Conservation (phyloP, 1,284 basidiomycete species). For the Cryptococcus amylolentus region DNA sequence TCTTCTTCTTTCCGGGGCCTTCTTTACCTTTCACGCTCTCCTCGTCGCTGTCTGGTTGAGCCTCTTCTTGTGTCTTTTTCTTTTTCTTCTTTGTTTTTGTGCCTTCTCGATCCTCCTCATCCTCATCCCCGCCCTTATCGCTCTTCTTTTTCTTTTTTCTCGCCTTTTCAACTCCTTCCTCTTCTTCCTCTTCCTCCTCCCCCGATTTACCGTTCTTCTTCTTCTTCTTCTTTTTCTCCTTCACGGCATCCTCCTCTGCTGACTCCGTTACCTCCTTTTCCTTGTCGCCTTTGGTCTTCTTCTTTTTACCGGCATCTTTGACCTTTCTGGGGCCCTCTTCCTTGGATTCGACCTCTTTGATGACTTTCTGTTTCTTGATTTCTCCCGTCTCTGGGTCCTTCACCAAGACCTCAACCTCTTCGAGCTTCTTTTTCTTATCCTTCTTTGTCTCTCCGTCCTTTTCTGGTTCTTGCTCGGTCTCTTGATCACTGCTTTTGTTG, state of each 20-base stretch:
- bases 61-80: neutral
- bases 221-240: conserved; percentile 2
- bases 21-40: neutral
- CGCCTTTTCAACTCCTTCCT: conserved; percentile 7
- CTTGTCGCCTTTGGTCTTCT: neutral
- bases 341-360: neutral
- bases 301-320: neutral
- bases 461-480: neutral
- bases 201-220: neutral
- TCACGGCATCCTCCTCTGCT: neutral
- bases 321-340: neutral
- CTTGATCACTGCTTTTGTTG: neutral
- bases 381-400: neutral
- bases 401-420: neutral
- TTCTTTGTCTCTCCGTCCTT: neutral
- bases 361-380: neutral
- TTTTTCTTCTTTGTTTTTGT: conserved; percentile 1
- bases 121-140: neutral
- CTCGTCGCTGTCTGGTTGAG: neutral
- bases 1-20: conserved; percentile 1
- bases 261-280: conserved; percentile 1
- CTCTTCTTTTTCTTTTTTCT: conserved; percentile 21
- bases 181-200: conserved; percentile 5
- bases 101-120: neutral
- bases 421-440: neutral